phyloP scores from a whole-genome alignment of 345 rosid species.

The Euphorbia lathyris region DNA sequence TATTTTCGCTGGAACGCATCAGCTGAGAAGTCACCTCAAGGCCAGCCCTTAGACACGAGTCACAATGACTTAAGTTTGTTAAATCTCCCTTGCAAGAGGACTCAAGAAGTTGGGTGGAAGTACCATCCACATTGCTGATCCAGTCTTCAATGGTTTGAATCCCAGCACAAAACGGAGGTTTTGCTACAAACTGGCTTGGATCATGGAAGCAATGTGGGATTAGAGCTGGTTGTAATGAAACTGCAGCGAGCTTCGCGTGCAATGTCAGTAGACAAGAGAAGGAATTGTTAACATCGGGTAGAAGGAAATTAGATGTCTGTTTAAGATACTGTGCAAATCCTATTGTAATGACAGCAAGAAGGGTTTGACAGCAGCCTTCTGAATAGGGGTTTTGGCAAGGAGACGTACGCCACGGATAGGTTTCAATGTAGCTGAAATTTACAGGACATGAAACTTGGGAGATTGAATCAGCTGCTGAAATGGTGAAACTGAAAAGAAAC shows the following conservation, averaged over 20 bases:
- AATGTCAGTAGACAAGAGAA: conserved; percentile 42
- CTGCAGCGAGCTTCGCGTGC: conserved; percentile 24
- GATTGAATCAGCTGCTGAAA: conserved; percentile 1
- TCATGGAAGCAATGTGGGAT: conserved; percentile 38
- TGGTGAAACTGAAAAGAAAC: conserved; percentile 13
- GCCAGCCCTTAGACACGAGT: conserved; percentile 46
- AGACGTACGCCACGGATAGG: conserved; percentile 53
- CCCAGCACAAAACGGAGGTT: conserved; percentile 38
- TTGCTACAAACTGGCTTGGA: conserved; percentile 34
- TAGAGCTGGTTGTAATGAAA: conserved; percentile 31
- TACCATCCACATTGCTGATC: conserved; percentile 36
- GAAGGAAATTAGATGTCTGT: conserved; percentile 29
- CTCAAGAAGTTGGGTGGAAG: conserved; percentile 25
- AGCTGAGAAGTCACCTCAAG: conserved; percentile 31
- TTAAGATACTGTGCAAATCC: conserved; percentile 44
- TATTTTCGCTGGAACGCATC: background rate
- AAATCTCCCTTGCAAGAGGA: conserved; percentile 40
- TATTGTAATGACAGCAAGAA: conserved; percentile 42
- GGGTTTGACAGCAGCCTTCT: conserved; percentile 45
- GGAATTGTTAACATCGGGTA: conserved; percentile 2
- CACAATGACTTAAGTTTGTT: conserved; percentile 31
- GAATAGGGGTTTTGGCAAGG: conserved; percentile 23
- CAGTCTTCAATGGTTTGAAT: conserved; percentile 40
- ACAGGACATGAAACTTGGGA: conserved; percentile 31
- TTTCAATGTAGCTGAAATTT: conserved; percentile 46